Evolutionary conservation across 2,329 filamentous ascomycete species (phyloP), one percentile per base, ranked within the genome.

Genomic region (Neonectria hederae): DNA sequence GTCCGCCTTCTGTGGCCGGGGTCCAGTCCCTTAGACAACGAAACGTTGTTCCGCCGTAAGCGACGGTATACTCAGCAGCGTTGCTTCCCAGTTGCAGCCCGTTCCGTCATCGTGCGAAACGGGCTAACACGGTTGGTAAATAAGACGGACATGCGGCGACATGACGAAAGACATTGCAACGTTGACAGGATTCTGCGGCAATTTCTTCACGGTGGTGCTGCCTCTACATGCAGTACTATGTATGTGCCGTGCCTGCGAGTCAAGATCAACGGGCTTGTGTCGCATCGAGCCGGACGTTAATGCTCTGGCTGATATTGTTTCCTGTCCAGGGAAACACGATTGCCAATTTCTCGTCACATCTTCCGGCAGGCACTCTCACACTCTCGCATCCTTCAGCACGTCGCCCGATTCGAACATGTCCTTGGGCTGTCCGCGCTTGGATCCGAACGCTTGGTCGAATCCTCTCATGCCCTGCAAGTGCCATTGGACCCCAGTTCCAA

Each of bases 11-110:
- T 66, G 35, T 38, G 35, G 54, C 49, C 53, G 48, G 63, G 57
- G 62, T 40, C 40, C 32, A 57, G 54, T 59, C 30, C 32, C 42
- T 56, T 24, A 54, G 62, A 55, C 45, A 54, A 48, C 28, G 59
- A 69, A 70, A 63, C 57, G 62, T 55, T 66, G 45, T 68, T 40
- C 71, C 71, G 71, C 71, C 68, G 71, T 73, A 73, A 73, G 71
- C 71, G 71, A 73, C 68, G 59, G 69, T 70, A 61, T 35, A 46
- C 45, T 28, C 46, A 55, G 28, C 52, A 35, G 55, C 51, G 30
- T 62, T 49, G 35, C 35, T 49, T 26, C 49, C 30, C 22, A 52
- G 54, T 65, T 51, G 60, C 56, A 67, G 46, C 53, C 63, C 28
- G 55, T 63, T 66, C 64, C 62, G 67, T 72, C 70, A 72, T 70